Evolutionary conservation across 2,329 filamentous ascomycete genomes (phyloP), one percentile per base, ranked within the genome.

Genomic region (Polychaeton citri): DNA sequence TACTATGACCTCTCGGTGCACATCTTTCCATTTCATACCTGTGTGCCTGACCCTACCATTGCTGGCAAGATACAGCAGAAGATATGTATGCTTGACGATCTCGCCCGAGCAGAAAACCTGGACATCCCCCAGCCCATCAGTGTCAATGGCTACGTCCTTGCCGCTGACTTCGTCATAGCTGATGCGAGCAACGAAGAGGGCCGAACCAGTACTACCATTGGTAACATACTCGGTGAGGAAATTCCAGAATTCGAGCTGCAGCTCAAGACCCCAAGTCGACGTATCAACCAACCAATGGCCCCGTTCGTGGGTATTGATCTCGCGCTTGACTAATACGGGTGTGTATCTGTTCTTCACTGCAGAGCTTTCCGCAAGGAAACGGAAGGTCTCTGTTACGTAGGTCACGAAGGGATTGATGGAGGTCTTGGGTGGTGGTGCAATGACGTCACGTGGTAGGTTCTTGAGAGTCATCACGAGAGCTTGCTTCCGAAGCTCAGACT

Each of bases 51-150:
- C 58, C 41, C 67, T 66, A 20, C 79, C 68, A 38, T 72, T 66
- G 47, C 79, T 88, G 0, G 76, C 80, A 10, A 86, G 59, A 52
- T 81, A 88, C 0, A 93, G 57, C 26, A 87, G 55, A 3, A 90
- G 58, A 54, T 85, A 93, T 21, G 83, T 67, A 48, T 92, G 79
- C 36, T 74, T 69, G 0, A 74, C 73, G 1, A 84, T 62, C 42
- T 79, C 71, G 0, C 81, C 86, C 78, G 82, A 94, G 50, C 82
- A 83, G 52, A 81, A 90, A 1, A 88, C 55, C 21, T 75, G 70
- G 2, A 92, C 54, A 1, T 45, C 55, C 38, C 65, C 60, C 8
- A 60, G 42, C 8, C 42, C 34, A 9, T 37, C 28, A n/a, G 30
- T 35, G 38, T 12, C 36, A 12, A 35, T 35, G 41, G 20, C 20